Evolutionary conservation across 2,329 filamentous ascomycete genomes (phyloP), one percentile per base, ranked within the genome.

Genomic region (Fusarium paranaense): DNA sequence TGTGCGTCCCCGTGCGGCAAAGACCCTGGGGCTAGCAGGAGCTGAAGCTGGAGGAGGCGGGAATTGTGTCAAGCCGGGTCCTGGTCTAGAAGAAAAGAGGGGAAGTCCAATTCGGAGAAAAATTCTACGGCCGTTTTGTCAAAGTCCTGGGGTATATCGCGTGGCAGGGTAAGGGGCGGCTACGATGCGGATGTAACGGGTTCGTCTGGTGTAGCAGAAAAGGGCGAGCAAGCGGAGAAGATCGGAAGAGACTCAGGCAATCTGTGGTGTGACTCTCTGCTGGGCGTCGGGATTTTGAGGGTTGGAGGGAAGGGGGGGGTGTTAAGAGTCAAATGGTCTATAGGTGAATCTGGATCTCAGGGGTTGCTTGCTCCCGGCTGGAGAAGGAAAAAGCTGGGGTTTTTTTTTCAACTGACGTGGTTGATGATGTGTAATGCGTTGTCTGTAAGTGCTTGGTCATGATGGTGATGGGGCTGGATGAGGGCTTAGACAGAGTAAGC

Each of bases 221-320:
- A 25, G 38, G 59, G 32, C 64, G 71, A 71, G 67, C 58, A 65
- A 27, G 22, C 45, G 45, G 45, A 50, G 45, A 50, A 72, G 66
- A 40, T 70, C 72, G 72, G 72, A 45, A 52, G 58, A 62, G 42
- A 18, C 62, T 72, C 72, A 64, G 42, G 66, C 72, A 60, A 67
- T 63, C 45, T 64, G 72, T 74, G 72, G 72, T 72, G 62, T 74
- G 72, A 74, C 57, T 70, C 32, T 30, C 72, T 42, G 52, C 65
- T 65, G 33, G 59, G 54, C 47, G 20, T 70, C 69, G 66, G 72
- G 60, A 72, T 38, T 62, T 72, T 62, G 62, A 75, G 72, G 27
- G 27, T 27, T 27, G 5, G 27, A 27, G 27, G 27, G 27, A 27
- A 22, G 22, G 63, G 33, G 60, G 32, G 62, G 11, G 22, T 62